Evolutionary conservation across 2,329 filamentous ascomycete genomes (phyloP).

Genomic region (Fusarium clavum): DNA sequence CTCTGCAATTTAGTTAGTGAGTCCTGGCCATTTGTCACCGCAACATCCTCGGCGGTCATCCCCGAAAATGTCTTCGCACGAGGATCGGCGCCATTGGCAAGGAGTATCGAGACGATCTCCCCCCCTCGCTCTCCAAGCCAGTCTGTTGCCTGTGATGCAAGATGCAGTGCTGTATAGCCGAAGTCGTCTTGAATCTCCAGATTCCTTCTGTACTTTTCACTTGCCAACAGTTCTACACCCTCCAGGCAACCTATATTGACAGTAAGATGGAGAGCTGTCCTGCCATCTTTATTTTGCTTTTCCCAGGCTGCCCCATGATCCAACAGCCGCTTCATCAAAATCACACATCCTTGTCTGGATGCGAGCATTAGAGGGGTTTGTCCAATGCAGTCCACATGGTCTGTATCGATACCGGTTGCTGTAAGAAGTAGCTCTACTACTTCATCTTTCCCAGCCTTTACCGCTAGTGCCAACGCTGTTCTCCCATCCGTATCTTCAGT

Average conservation of each 20-base stretch:
- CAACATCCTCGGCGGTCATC: accelerated
- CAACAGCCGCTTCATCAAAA: no score
- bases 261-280: accelerated
- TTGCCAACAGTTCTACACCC: accelerated
- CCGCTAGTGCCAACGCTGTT: no score
- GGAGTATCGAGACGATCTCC: no score
- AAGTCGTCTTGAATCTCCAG: no score
- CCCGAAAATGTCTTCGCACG: no score
- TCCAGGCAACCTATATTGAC: accelerated
- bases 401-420: accelerated
- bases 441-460: accelerated
- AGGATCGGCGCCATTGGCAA: no score
- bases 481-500: accelerated
- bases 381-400: no score
- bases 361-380: no score
- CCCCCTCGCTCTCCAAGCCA: accelerated
- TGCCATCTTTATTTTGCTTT: accelerated
- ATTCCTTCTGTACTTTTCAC: accelerated
- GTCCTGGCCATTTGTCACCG: accelerated
- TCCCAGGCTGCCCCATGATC: no score
- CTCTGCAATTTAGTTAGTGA: no score
- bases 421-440: no score
- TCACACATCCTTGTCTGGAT: accelerated
- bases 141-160: accelerated
- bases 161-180: no score